Percentiles rank a stretch among this genome's conserved stretches.
These are phyloP conservation scores for Fennellomyces sp. DNA, from an alignment of 371 early-diverging fungal species.

Conservation along the genomic window DNA sequence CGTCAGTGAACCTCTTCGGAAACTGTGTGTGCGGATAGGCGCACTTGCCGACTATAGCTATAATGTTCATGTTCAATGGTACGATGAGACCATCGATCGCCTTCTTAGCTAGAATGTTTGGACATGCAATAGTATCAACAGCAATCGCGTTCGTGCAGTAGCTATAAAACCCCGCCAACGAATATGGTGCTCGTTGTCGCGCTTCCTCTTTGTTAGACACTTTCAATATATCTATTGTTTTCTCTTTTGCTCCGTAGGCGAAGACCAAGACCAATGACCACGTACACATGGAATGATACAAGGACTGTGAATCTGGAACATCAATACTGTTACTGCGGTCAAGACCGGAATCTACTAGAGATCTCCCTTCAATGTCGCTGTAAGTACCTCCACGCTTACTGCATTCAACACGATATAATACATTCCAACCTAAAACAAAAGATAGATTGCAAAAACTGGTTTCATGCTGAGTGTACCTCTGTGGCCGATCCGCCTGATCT, in stretches of 20 bases:
- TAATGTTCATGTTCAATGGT: conserved; percentile 65
- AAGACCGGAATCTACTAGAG: conserved; percentile 63
- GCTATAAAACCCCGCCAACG: too few species aligned
- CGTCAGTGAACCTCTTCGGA: conserved; percentile 55
- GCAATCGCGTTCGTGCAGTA: too few species aligned
- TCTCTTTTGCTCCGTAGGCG: too few species aligned
- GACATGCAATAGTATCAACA: too few species aligned
- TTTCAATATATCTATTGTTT: too few species aligned
- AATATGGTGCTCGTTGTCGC: too few species aligned
- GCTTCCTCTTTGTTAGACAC: too few species aligned
- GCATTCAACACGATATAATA: too few species aligned
- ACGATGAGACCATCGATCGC: conserved; percentile 52
- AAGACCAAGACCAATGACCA: too few species aligned
- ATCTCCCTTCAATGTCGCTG: conserved; percentile 64
- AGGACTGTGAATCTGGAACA: conserved; percentile 68
- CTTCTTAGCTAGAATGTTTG: neutral
- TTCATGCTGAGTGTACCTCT: conserved; percentile 64
- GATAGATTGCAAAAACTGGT: conserved; percentile 69
- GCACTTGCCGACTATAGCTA: conserved; percentile 64
- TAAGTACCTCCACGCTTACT: conserved; percentile 20
- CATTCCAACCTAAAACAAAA: too few species aligned
- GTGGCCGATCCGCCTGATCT: conserved; percentile 52
- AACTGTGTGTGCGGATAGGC: conserved; percentile 42
- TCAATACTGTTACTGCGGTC: conserved; percentile 69
- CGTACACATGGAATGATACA: conserved; percentile 63